Evolutionary conservation across 2,329 filamentous ascomycete genomes (phyloP).

Genomic region (Metarhizium sp.): DNA sequence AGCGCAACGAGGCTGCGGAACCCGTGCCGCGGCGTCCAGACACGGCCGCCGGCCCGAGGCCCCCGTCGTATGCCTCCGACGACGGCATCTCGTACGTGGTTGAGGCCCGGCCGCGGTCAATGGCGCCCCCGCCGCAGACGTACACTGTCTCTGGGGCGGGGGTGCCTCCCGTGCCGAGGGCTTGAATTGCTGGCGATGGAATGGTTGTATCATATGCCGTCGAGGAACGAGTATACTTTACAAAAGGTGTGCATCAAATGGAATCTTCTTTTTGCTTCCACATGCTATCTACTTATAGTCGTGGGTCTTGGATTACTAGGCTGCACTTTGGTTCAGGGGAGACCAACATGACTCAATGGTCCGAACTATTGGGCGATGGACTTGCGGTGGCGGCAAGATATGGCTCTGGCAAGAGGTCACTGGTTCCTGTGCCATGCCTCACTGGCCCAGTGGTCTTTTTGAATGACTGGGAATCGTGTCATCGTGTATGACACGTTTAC

Average conservation of each 20-base stretch:
- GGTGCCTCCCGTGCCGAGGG: not conserved
- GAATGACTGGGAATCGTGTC: no score
- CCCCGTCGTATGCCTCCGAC: constrained; percentile 69
- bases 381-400: no score
- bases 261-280: no score
- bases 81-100: constrained; percentile 66
- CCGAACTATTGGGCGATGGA: no score
- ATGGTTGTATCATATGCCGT: not conserved
- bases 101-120: constrained; percentile 53
- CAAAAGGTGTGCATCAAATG: not conserved
- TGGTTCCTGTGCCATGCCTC: no score
- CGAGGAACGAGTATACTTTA: not conserved
- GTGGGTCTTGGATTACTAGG: no score
- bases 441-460: no score
- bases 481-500: no score
- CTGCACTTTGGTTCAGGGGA: no score
- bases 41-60: constrained; percentile 34
- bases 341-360: no score
- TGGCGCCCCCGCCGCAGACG: constrained; percentile 37
- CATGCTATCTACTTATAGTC: no score
- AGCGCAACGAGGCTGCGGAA: constrained; percentile 44
- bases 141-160: not conserved
- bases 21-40: constrained; percentile 13
- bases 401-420: no score
- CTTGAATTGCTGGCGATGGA: not conserved